Base-by-base conservation (phyloP, 192 early-diverging fungal genomes). In the Thamnidium elegans region DNA sequence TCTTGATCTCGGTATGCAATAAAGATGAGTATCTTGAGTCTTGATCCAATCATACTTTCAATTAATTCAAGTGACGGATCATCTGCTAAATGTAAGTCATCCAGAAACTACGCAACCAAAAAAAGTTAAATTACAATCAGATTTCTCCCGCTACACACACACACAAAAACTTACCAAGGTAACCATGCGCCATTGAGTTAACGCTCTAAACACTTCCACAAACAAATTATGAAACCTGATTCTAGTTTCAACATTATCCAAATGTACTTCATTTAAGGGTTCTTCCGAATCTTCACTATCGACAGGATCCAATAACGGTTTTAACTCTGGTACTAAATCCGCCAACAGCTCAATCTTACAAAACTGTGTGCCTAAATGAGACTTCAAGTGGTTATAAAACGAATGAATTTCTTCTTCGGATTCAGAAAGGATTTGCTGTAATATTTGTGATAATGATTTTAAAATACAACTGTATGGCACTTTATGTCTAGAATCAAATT, bases 11-110 rank as follows among this genome's bases (percentile, higher is more conserved):
- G 59, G 13, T 64, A 73, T 0, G 71, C 53, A 15, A 68, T 34
- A 15, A 73, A 62, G n/a, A 73, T 45, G 1, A 68, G 30, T 9
- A 73, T 58, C 31, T 63, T 67, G 10, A 67, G 32, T 3, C 60
- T 63, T 6, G 66, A 65, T 13, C 44, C 19, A n/a, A 73, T 58
- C 17, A 73, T 50, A 17, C 66, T 50, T 14, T 61, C 50, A 23
- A 73, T 45, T 13, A 73, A 50, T 44, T 73, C 71, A 9, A 73
- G 43, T 11, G 71, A 73, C 7, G 65, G 62, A 42, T 73, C 60
- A 64, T 73, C 70, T 31, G 71, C 71, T 67, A 63, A 60, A 47
- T 73, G 71, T 17, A 68, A 39, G 55, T 73, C 71, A 56, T 73
- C 71, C 31, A 73, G 30, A 50, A 73, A 73, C 70, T 72, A 44